These are phyloP conservation scores for Guillardia theta DNA, from an alignment of 78 protist species.

Conservation along the genomic window DNA sequence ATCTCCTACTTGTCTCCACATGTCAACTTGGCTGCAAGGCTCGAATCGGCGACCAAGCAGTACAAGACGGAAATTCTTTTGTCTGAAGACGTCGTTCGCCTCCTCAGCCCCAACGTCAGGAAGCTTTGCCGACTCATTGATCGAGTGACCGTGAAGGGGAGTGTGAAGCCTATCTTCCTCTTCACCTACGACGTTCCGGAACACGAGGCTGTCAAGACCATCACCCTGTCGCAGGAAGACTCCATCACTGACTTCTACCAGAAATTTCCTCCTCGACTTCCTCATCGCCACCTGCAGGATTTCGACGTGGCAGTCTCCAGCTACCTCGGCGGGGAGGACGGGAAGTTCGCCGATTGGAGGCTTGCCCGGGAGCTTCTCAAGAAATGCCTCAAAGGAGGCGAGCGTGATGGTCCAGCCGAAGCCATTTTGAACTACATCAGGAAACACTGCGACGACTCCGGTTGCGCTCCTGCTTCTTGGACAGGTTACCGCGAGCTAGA, in stretches of 20 bases:
- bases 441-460: not conserved
- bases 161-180: not conserved
- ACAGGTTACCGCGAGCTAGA: not conserved
- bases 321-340: not conserved
- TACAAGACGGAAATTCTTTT: not conserved
- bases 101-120: not conserved
- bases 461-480: not conserved
- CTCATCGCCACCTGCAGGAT: not conserved
- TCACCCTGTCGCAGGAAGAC: not conserved
- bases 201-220: not conserved
- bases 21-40: conserved; percentile 19
- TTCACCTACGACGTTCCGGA: conserved; percentile 44
- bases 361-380: not conserved
- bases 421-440: not conserved
- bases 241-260: not conserved
- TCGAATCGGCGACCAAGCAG: conserved; percentile 44
- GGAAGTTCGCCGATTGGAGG: not conserved
- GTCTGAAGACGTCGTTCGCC: not conserved
- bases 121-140: not conserved
- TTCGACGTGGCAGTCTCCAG: not conserved
- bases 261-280: not conserved
- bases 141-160: conserved; percentile 35
- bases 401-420: not conserved
- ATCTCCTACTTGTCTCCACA: conserved; percentile 35
- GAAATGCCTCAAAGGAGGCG: not conserved